These are phyloP conservation scores for Fragilariopsis cylindrus DNA, from an alignment of 108 stramenopile species.

Conservation along the genomic window DNA sequence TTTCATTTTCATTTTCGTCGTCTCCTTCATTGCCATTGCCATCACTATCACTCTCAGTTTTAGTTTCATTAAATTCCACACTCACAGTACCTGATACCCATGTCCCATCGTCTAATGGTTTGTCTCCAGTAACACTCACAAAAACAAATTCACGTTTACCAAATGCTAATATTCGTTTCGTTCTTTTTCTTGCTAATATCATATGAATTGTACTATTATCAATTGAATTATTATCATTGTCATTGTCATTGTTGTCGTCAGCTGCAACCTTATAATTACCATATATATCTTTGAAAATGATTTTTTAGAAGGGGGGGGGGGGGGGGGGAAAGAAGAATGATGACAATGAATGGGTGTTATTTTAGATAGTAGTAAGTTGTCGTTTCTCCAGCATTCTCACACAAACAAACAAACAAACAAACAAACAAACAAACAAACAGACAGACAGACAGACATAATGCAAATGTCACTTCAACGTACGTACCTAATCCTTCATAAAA, in stretches of 20 bases:
- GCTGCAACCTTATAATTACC: not conserved
- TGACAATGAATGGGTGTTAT: not conserved
- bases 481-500: conserved; percentile 61
- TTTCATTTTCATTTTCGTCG: too few relatives aligned
- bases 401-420: not conserved
- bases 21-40: not conserved
- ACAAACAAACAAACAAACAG: not conserved
- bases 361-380: not conserved
- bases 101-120: conserved; percentile 44
- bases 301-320: not conserved
- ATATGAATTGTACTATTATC: conserved; percentile 28
- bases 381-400: not conserved
- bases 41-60: not conserved
- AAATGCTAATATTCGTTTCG: conserved; percentile 56
- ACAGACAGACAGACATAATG: not conserved
- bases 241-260: not conserved
- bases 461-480: conserved; percentile 19
- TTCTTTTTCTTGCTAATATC: conserved; percentile 59
- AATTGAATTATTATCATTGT: not conserved
- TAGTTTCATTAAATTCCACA: conserved; percentile 32
- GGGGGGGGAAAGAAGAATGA: not conserved
- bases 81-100: conserved; percentile 67
- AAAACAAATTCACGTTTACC: conserved; percentile 74
- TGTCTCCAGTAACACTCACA: conserved; percentile 50
- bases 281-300: not conserved